Evolutionary conservation across 163 green algal species (phyloP), one percentile per base, ranked within the genome.

Genomic region (Volvox carteri): DNA sequence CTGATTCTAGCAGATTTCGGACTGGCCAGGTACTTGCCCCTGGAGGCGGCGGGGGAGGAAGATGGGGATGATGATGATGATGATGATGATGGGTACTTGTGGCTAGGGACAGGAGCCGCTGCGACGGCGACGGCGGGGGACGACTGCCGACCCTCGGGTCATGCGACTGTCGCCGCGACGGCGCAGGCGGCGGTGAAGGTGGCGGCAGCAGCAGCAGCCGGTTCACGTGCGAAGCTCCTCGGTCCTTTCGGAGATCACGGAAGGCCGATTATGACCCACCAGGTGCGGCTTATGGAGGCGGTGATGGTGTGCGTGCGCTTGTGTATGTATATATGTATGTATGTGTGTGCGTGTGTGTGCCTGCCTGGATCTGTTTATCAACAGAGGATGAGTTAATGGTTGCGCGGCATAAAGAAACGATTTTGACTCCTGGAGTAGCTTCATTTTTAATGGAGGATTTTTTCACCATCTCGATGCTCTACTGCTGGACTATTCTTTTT

Each of bases 1-100:
- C 83, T 99, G 28, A 97, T 98, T 90, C 90, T 99, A 35, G 95
- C 92, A 4, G 97, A 99, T 86, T 99, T 99, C 93, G 97, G 97
- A 0, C 91, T 98, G 19, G 92, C 96, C 1, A 91, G 95, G 5
- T 86, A 84, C 52, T 46, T 88, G 25, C 83, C 83, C 1, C 25
- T 44, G 23, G 83, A 88, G 50, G 28, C 21, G 33, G 50, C n/a
- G 30, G 75, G 28, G 48, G 75, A 84, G 50, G 75, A 84, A 30
- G 12, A 39, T 1, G 74, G 46, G 44, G 46, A 81, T 19, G 54
- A 28, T 19, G 54, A 65, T 4, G 54, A 23, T n/a, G n/a, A n/a
- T n/a, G n/a, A n/a, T n/a, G n/a, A n/a, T n/a, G n/a, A n/a, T n/a
- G n/a, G n/a, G n/a, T n/a, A n/a, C n/a, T n/a, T n/a, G n/a, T n/a